Evolutionary conservation across 164 flowering plant species (phyloP), one percentile per base, ranked within the genome.

Genomic region (Cinnamomum micranthum): DNA sequence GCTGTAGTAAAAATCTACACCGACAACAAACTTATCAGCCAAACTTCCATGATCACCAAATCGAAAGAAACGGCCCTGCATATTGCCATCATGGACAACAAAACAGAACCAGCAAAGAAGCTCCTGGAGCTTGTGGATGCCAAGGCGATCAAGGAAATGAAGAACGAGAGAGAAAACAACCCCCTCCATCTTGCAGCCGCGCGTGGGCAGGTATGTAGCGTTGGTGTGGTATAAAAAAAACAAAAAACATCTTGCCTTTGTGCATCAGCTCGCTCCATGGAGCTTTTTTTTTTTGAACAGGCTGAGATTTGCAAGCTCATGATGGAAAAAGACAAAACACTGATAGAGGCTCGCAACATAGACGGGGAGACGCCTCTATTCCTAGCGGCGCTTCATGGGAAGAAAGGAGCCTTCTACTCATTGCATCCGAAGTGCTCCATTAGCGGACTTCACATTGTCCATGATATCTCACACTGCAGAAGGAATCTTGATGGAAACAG

Each of bases 1-100:
- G 55, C 47, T 15, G 55, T 69, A 1, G 27, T 69, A 13, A 11
- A 7, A 15, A 22, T 10, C 13, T 69, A 69, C 55, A 3, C 1
- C 2, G 4, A 20, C 9, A 1, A 47, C 15, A 12, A 2, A 9
- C 2, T 2, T 0, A 55, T 55, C 60, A 1, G 0, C 60, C 60
- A 55, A 55, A 55, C 20, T 15, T 0, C 60, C 60, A 35, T 7
- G 71, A 35, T 69, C 28, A 69, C 71, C 13, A 9, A 10, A 28
- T 35, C 52, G 0, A 80, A 80, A 9, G 83, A 81, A 62, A 85
- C 87, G 0, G 83, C 77, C 6, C 31, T 85, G 31, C 85, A 85
- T 59, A 20, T 75, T 3, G 87, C 85, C 0, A 83, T 82, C 27
- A 75, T 72, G 23, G 78, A 75, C 19, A 74, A 71, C 58, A 62